Evolutionary conservation across 371 early-diverging fungal species (phyloP), one percentile per base, ranked within the genome.

Genomic region (Mortierella sp.): DNA sequence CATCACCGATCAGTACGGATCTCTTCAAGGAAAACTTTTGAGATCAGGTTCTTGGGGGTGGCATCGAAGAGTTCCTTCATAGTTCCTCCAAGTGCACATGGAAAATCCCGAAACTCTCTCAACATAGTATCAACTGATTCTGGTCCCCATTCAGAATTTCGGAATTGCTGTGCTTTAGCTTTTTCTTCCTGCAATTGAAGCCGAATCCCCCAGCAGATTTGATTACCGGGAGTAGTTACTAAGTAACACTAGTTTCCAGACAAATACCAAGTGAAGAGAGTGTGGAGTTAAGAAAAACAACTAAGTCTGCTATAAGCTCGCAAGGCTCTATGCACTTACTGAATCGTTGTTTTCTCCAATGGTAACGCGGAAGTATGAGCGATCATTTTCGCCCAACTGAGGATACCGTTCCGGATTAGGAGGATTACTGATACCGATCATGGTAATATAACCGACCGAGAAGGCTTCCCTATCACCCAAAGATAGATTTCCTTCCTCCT

Each of bases 91-190:
- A 37, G 35, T 3, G 70, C 66, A n/a, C 47, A 57, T 9, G 57
- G 70, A 2, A 43, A 26, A 16, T 62, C 45, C n/a, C 47, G 39
- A 20, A 58, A 55, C 24, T 66, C 62, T 12, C 57, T 57, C 32
- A 70, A 61, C 76, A 67, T 70, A 37, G 57, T 40, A 14, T 65
- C 70, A 20, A 55, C 66, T 20, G 67, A 66, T 40, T 76, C 64
- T 0, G 76, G 71, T 22, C 76, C 76, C 76, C 76, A 76, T 20
- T 76, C 76, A 14, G 76, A 66, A 30, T 62, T 70, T 2, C 63
- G 39, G 39, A 66, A 76, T 49, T 35, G 59, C 18, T 68, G 64
- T 14, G 28, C 39, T 45, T 37, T 52, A 54, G 62, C 65, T 24
- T 63, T 37, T 0, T 28, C 12, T 18, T 40, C 30, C 0, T 40